A percentile compares a stretch with the other conserved stretches of the same genome.
Conservation (phyloP, 1,284 basidiomycete species). For the Mrakiaceae sp. region DNA sequence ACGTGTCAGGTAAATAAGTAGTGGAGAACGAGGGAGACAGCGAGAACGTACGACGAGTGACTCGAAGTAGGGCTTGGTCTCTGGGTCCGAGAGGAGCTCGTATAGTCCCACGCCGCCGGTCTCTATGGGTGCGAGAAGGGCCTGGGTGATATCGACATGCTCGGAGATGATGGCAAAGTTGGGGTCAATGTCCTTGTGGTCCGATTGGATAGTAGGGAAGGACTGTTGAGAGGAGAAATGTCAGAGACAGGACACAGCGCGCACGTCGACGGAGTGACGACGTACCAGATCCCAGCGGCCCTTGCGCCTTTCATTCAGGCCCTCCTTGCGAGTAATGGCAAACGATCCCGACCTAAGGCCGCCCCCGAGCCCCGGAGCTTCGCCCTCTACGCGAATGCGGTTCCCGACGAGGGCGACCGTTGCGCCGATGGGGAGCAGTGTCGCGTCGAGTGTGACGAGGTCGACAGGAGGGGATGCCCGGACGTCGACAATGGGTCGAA, state of each 20-base stretch:
- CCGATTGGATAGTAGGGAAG: not conserved
- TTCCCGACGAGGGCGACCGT: not conserved
- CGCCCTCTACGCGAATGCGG: too few species aligned
- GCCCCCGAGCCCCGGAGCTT: not conserved
- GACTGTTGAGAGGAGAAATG: not conserved
- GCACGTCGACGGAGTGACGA: not conserved
- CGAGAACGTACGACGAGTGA: conserved; percentile 2
- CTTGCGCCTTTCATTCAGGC: not conserved
- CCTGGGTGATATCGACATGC: not conserved
- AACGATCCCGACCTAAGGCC: not conserved
- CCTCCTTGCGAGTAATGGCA: not conserved
- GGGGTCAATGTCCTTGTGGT: not conserved
- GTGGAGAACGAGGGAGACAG: not conserved
- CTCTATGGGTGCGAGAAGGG: not conserved
- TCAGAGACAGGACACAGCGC: not conserved
- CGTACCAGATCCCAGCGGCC: conserved; percentile 7
- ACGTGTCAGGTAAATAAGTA: too few species aligned
- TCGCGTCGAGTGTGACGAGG: not conserved
- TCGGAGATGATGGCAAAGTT: conserved; percentile 4
- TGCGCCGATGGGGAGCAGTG: not conserved
- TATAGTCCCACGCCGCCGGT: not conserved
- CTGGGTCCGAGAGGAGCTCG: conserved; percentile 1
- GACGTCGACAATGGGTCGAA: conserved; percentile 1
- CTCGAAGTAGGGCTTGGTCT: not conserved
- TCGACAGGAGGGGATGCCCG: not conserved